Base-by-base conservation (phyloP, 192 early-diverging fungal genomes). In the Rhizophlyctis rosea region DNA sequence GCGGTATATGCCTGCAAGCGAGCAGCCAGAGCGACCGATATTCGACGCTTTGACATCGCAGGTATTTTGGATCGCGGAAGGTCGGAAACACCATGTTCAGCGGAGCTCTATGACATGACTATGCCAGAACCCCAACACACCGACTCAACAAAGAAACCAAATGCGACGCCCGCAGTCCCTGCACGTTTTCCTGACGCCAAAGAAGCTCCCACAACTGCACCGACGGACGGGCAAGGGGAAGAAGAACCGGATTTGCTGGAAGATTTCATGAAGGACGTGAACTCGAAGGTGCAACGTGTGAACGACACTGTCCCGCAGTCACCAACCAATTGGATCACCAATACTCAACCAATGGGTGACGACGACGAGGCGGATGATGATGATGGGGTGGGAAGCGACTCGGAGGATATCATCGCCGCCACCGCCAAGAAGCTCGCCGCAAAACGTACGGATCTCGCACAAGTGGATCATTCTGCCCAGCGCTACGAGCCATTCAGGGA, bases 401-500 rank as follows among this genome's bases (percentile, higher is more conserved):
- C 51, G 14, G 71, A 70, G 25, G 81, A 83, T 57, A 62, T 79
- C 34, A 53, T 82, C 25, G 74, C 71, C 48, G 65, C 67, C 24
- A 90, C 91, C 9, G 91, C 92, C 3, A 93, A 92, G 64, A 85
- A 73, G 50, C 53, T 80, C 18, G 73, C 86, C 29, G 78, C 88
- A 9, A 96, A 96, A 69, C 88, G 89, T 61, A 98, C 96, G 76
- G 95, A 99, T 51, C 70, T 98, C 31, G 81, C 88, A 0, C 71
- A 82, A 0, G 91, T 95, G 16, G 91, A 99, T 63, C 95, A 99
- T 70, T 75, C 84, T 4, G 82, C 83, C 52, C 86, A 92, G 57
- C 78, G 83, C 18, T 98, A 99, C 64, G 91, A 94, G 64, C 71
- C 75, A 33, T 98, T 98, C 71, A 79, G 87, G 44, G 93, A 94